phyloP scores from a whole-genome alignment of 306 rosid species.

The Pterocarpus macrocarpus region DNA sequence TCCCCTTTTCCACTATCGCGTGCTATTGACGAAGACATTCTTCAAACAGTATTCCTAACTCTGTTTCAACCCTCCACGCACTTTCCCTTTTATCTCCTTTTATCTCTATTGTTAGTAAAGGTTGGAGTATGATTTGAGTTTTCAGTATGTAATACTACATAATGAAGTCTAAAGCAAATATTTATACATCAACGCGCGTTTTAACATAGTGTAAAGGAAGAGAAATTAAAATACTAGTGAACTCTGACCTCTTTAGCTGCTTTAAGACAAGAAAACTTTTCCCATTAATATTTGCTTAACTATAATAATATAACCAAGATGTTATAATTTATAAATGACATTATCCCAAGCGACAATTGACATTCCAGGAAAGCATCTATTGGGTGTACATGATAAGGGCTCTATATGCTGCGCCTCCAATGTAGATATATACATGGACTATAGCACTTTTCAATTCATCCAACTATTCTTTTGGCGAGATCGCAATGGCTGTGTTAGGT shows the following conservation, averaged over 20 bases:
- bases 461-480: neutral
- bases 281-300: neutral
- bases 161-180: no score
- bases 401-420: neutral
- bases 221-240: neutral
- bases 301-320: neutral
- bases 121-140: neutral
- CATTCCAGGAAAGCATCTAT: neutral
- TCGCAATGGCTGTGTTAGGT: neutral
- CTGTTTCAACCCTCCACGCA: neutral
- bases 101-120: neutral
- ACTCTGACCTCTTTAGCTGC: neutral
- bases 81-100: neutral
- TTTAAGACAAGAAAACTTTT: constrained; percentile 6
- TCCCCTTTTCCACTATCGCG: neutral
- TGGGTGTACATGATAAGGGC: no score
- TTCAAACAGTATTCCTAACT: neutral
- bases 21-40: constrained; percentile 23
- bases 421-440: neutral
- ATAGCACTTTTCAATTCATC: constrained; percentile 11
- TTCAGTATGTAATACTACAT: no score
- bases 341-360: constrained; percentile 23
- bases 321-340: neutral
- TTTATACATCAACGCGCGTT: no score
- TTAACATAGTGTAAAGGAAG: no score